Base-by-base conservation (phyloP, 2,329 filamentous ascomycete species). In the Zasmidium citrigriseum region DNA sequence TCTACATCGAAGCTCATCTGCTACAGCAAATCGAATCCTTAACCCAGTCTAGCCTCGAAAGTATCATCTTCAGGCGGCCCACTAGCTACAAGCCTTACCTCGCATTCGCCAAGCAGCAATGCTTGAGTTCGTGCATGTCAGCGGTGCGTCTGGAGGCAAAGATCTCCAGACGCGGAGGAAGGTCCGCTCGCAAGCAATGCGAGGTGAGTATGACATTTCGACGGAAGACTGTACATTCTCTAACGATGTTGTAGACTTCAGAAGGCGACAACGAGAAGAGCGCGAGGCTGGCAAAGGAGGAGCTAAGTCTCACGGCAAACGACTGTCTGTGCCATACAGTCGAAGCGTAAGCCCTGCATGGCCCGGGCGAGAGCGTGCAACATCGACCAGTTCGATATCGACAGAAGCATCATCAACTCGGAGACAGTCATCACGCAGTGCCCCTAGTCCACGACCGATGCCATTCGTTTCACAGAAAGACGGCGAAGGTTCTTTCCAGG, bases 161-260 rank as follows among this genome's bases (percentile, higher is more conserved):
- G 57, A 59, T 55, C 23, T 52, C 25, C 41, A 55, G 18, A 59
- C 57, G 11, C 51, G 56, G 34, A 49, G 46, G 24, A 58, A 58
- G 44, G 56, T 58, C 45, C 51, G 56, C 29, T 54, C 51, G 24
- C 56, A 58, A 25, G 56, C 56, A 25, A 58, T 58, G 56, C 51
- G 56, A 23, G 52, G 52, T 49, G 21, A 25, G 46, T 10, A 23
- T n/a, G 23, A 24, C 10, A 14, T 11, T 16, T 21, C 18, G 25
- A 25, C 14, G 20, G 4, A 22, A 3, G 16, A 23, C n/a, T 45
- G 41, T 34, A 24, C 23, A 21, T 22, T 16, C 29, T 2, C 18
- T 41, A n/a, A 41, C 18, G 12, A 4, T 10, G 34, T 16, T n/a
- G 5, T 41, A 41, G 34, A 41, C 21, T 50, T 51, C 27, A 54